These are phyloP conservation scores for Chlamydomonas applanata DNA, from an alignment of 139 green algal species.

Conservation along the genomic window DNA sequence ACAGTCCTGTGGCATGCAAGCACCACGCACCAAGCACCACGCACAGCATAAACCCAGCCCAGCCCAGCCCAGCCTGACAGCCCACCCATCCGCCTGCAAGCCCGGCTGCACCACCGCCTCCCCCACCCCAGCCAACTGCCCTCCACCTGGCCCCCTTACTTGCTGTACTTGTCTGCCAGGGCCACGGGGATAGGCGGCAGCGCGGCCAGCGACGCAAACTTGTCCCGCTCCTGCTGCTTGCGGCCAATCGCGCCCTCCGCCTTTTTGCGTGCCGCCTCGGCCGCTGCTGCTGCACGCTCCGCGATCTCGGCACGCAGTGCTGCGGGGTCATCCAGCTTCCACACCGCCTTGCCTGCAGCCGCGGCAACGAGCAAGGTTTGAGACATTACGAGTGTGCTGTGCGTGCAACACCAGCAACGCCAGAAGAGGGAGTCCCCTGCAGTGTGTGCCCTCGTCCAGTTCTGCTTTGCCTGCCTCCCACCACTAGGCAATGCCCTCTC, in stretches of 20 bases:
- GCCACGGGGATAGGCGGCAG: slow-evolving; percentile 42
- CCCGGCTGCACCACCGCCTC: background rate
- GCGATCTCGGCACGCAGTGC: slow-evolving; percentile 67
- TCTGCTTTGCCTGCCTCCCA: no score
- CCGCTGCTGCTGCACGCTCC: slow-evolving; percentile 48
- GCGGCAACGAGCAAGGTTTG: no score
- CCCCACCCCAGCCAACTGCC: background rate
- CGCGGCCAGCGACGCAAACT: slow-evolving; percentile 61
- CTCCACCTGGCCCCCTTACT: background rate
- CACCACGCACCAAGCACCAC: no score
- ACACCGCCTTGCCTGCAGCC: slow-evolving; percentile 66
- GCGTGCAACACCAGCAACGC: no score
- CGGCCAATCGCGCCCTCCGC: slow-evolving; percentile 33
- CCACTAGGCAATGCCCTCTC: no score
- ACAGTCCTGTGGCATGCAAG: no score
- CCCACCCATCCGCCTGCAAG: no score
- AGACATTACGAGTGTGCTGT: background rate
- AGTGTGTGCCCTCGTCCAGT: no score
- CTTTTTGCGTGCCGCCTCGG: slow-evolving; percentile 67
- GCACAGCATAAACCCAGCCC: no score
- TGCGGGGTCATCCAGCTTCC: slow-evolving; percentile 91
- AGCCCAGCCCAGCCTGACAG: no score
- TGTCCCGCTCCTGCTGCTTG: slow-evolving; percentile 67
- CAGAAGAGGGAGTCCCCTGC: no score
- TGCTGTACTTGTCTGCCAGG: slow-evolving; percentile 65